Evolutionary conservation across 1,139 yeast genomes (phyloP).

Genomic region (Hanseniaspora sp.): DNA sequence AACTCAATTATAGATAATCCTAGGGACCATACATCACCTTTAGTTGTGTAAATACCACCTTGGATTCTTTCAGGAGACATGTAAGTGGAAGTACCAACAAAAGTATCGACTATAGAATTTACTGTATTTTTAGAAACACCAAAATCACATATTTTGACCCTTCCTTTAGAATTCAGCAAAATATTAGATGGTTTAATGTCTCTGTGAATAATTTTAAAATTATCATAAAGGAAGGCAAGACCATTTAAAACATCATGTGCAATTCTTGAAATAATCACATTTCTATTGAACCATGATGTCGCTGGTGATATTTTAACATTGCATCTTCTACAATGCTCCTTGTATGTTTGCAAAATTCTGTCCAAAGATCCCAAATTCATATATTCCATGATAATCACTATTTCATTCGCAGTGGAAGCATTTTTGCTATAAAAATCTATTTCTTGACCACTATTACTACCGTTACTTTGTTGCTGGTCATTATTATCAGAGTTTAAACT

Average conservation of each 20-base stretch:
- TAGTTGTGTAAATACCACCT: slow-evolving; percentile 83
- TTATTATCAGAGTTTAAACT: background rate
- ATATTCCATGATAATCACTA: slow-evolving; percentile 81
- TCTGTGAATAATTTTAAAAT: slow-evolving; percentile 79
- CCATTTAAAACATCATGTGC: slow-evolving; percentile 73
- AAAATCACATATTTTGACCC: slow-evolving; percentile 78
- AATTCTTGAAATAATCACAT: slow-evolving; percentile 59
- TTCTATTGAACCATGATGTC: slow-evolving; percentile 45
- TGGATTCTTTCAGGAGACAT: slow-evolving; percentile 98
- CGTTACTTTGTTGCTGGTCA: background rate
- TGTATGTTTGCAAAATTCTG: slow-evolving; percentile 44
- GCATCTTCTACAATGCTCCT: slow-evolving; percentile 23
- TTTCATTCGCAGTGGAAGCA: slow-evolving; percentile 26
- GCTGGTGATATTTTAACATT: slow-evolving; percentile 18
- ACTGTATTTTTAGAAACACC: slow-evolving; percentile 88
- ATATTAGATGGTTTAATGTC: slow-evolving; percentile 90
- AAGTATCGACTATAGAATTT: slow-evolving; percentile 88
- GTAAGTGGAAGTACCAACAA: slow-evolving; percentile 93
- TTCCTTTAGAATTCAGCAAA: slow-evolving; percentile 65
- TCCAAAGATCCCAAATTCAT: slow-evolving; percentile 92
- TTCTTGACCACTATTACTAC: background rate
- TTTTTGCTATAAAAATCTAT: slow-evolving; percentile 17
- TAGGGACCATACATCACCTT: slow-evolving; percentile 93
- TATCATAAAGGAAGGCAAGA: slow-evolving; percentile 63
- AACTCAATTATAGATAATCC: slow-evolving; percentile 83